phyloP scores from a whole-genome alignment of 805 yeast species.

The Sugiyamaella lignohabitans region DNA sequence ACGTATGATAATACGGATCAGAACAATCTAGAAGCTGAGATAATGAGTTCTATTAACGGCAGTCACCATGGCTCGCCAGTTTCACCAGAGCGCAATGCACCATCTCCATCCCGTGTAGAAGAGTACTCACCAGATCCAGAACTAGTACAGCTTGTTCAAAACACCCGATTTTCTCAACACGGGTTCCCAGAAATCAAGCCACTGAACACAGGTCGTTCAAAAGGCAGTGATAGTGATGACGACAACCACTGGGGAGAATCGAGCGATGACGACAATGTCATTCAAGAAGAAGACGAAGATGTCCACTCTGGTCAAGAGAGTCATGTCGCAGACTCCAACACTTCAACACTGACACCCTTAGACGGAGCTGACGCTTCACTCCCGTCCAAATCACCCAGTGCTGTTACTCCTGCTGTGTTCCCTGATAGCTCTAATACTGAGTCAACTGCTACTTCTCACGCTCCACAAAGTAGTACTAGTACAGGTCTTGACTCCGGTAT shows the following conservation, averaged over 20 bases:
- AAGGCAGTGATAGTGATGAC: not conserved
- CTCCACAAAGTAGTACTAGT: no score
- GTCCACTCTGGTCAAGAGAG: no score
- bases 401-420: no score
- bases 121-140: not conserved
- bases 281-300: not conserved
- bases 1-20: not conserved
- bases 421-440: no score
- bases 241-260: not conserved
- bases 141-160: not conserved
- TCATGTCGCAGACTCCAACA: no score
- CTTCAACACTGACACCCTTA: no score
- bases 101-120: not conserved
- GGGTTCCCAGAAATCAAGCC: not conserved
- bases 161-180: not conserved
- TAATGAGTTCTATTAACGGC: not conserved
- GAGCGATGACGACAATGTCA: not conserved
- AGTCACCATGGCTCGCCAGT: not conserved
- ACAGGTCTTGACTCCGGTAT: no score
- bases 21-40: not conserved
- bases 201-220: not conserved
- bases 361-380: no score
- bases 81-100: not conserved
- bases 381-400: no score
- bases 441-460: no score